Base-by-base conservation (phyloP, 75 land plant species). In the Selaginella moellendorffii region DNA sequence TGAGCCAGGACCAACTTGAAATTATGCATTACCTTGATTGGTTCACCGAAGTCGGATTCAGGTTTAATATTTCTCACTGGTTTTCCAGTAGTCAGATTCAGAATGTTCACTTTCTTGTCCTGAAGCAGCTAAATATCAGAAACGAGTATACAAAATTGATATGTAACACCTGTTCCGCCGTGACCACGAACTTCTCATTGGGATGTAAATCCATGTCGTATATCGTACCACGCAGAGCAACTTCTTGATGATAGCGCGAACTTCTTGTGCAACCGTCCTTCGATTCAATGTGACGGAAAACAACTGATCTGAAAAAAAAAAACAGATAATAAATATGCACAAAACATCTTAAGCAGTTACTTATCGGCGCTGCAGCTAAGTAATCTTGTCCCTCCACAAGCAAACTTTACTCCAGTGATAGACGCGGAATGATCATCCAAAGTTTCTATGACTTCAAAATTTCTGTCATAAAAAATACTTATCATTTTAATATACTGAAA, bases 341-440 rank as follows among this genome's bases (percentile, higher is more conserved):
- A 2, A 0, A 27, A n/a, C 68, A 27, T 76, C n/a, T n/a, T n/a
- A n/a, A n/a, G 1, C 25, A 20, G 65, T 26, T 77, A 85, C 88
- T 84, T 78, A 63, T 85, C 86, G 27, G 79, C 83, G 78, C 86
- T 78, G 31, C 83, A 75, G 69, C 88, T 85, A 10, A 85, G 54
- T 53, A 85, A 68, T 53, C 80, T 85, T 62, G 68, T 52, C 30
- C 86, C 72, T 70, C 61, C 67, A 63, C 69, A 66, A 63, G 79
- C 65, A 53, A 85, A 66, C 52, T 80, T 82, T 0, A 83, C 81
- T 23, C 78, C 53, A 52, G 86, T 85, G 18, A 83, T 77, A 1
- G 88, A 78, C 31, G 83, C 77, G 54, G 88, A 83, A 71, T 85
- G 88, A 62, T 83, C 85, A 63, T 79, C 83, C 71, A 80, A 68